A percentile compares a stretch with the other conserved stretches of the same genome.
Conservation (phyloP, 2,329 filamentous ascomycete species). For the Colletotrichum shisoi region DNA sequence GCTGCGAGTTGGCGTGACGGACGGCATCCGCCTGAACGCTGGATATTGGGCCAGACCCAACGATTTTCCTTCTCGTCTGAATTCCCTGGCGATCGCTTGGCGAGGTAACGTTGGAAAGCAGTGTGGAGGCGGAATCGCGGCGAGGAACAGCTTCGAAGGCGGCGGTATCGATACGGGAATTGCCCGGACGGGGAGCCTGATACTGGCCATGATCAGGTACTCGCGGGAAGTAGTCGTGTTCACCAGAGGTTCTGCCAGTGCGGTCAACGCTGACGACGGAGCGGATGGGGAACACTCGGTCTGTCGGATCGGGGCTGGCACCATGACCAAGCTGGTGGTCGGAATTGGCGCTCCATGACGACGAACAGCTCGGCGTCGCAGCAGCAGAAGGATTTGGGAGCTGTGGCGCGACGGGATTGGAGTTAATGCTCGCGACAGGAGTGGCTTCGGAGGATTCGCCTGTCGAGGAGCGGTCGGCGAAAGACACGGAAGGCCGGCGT, state of each 20-base stretch:
- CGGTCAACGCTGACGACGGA: conserved; percentile 79
- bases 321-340: conserved; percentile 52
- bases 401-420: conserved; percentile 12
- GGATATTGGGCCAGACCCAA: conserved; percentile 52
- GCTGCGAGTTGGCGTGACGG: conserved; percentile 49
- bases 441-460: conserved; percentile 26
- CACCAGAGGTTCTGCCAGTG: conserved; percentile 50
- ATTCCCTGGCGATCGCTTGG: conserved; percentile 41
- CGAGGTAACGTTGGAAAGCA: conserved; percentile 29
- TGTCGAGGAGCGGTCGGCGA: conserved; percentile 20
- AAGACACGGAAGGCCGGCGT: conserved; percentile 27
- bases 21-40: conserved; percentile 57
- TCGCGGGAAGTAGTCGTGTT: conserved; percentile 51
- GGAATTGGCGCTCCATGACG: conserved; percentile 54
- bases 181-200: conserved; percentile 45
- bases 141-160: conserved; percentile 40
- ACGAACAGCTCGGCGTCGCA: conserved; percentile 45
- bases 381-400: conserved; percentile 8
- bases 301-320: conserved; percentile 49
- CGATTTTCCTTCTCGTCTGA: conserved; percentile 47
- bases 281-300: conserved; percentile 81
- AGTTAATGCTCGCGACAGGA: conserved; percentile 26
- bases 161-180: conserved; percentile 45
- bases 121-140: conserved; percentile 27
- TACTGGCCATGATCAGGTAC: conserved; percentile 48